Base-by-base conservation (phyloP, 1,139 yeast genomes). In the Kodamaea sp. region DNA sequence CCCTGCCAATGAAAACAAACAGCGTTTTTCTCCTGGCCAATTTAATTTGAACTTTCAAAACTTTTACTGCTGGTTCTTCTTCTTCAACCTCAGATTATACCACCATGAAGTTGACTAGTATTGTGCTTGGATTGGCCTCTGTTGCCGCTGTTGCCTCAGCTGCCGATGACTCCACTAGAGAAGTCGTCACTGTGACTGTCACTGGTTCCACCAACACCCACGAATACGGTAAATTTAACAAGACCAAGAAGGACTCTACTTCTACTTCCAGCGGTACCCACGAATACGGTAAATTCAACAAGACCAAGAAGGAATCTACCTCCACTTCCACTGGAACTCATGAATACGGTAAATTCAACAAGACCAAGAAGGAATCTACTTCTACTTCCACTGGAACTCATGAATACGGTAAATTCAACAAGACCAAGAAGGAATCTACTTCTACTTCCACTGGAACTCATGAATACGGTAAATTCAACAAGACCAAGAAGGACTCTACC, bases 161-260 rank as follows among this genome's bases (percentile, higher is more conserved):
- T 26, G 50, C 53, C n/a, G 57, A 63, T 22, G 51, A 56, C 29
- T 44, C 61, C 23, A 53, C 60, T 37, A 44, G 47, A 44, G 48
- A 43, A 25, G 44, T 51, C 15, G 50, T 55, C 36, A 54, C 69
- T 32, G 63, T 61, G 41, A 48, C 53, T 22, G 52, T 51, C 27
- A 50, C 56, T 23, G 58, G 55, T 34, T 35, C 51, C 25, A 47
- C 61, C 35, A 38, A 50, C 30, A 70, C 77, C 38, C 75, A 70
- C 61, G 65, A 53, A 46, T 61, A 60, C 47, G 80, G 81, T 37
- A 68, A 63, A 54, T 76, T 75, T 49, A 67, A 76, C 66, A 70
- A 74, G 60, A 73, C 80, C 41, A 53, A 56, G 42, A 48, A 53
- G 14, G 51, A 64, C 9, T 43, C 61, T 21, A 54, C 63, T 31